phyloP scores from a whole-genome alignment of 306 rosid species.

The Quercus mongolica region DNA sequence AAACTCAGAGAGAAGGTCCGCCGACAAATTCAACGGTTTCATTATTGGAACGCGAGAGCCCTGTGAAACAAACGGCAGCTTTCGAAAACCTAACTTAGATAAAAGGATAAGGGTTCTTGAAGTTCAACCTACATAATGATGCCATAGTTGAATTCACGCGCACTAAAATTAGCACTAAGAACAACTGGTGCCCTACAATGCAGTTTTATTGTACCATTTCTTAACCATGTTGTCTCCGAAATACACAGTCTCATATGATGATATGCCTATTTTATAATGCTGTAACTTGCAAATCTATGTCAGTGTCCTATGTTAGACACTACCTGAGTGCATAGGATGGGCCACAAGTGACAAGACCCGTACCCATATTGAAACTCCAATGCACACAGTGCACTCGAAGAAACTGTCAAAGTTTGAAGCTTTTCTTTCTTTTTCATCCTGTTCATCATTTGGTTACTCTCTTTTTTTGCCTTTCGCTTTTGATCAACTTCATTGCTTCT shows the following conservation, averaged over 20 bases:
- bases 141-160: too few species aligned
- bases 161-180: not conserved
- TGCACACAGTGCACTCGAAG: not conserved
- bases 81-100: too few species aligned
- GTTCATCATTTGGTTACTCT: slow-evolving; percentile 5
- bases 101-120: too few species aligned
- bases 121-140: too few species aligned
- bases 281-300: not conserved
- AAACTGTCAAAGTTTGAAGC: slow-evolving; percentile 13
- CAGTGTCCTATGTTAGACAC: not conserved
- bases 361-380: not conserved
- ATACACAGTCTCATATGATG: too few species aligned
- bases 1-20: too few species aligned
- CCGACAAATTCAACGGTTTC: too few species aligned
- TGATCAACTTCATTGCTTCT: not conserved
- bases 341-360: not conserved
- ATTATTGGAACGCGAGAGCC: too few species aligned
- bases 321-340: not conserved
- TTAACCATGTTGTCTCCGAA: too few species aligned
- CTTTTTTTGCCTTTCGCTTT: not conserved
- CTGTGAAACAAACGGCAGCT: too few species aligned
- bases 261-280: too few species aligned
- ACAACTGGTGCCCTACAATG: not conserved
- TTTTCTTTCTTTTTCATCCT: not conserved
- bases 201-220: not conserved